These are phyloP conservation scores for Oryza punctata DNA, from an alignment of 176 grass and related monocot genomes.

Conservation along the genomic window DNA sequence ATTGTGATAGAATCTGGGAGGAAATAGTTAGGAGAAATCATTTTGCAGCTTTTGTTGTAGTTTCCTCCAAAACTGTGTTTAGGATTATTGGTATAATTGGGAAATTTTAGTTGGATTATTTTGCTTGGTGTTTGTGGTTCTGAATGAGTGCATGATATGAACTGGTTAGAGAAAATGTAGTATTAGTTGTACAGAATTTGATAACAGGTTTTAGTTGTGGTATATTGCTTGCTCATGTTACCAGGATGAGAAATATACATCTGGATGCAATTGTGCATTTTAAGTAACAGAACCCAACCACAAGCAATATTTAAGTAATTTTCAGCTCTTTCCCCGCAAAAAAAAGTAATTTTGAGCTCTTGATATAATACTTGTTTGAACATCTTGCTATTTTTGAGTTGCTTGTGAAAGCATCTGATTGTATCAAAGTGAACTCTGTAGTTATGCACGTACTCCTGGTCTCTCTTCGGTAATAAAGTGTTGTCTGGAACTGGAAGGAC, in stretches of 20 bases:
- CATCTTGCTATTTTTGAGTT: background rate
- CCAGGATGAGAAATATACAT: background rate
- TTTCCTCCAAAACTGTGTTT: slow-evolving; percentile 21
- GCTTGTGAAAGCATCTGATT: background rate
- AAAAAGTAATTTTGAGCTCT: background rate
- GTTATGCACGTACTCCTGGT: background rate
- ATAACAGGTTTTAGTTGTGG: background rate
- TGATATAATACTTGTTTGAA: background rate
- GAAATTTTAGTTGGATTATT: slow-evolving; percentile 35
- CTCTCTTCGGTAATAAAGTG: background rate
- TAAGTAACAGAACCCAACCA: background rate
- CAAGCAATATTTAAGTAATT: background rate
- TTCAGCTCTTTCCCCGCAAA: background rate
- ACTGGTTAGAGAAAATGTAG: slow-evolving; percentile 35
- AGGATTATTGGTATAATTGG: slow-evolving; percentile 49
- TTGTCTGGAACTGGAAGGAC: background rate
- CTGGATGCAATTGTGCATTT: no score
- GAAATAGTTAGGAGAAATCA: slow-evolving; percentile 27
- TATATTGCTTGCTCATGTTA: slow-evolving; percentile 19
- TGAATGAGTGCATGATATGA: background rate
- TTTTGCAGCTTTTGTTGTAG: slow-evolving; percentile 38
- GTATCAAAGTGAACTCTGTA: background rate
- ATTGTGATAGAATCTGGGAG: slow-evolving; percentile 28
- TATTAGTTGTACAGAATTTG: slow-evolving; percentile 47
- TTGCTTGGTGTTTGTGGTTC: slow-evolving; percentile 13